Evolutionary conservation across 306 rosid species (phyloP), one percentile per base, ranked within the genome.

Genomic region (Vigna angularis): DNA sequence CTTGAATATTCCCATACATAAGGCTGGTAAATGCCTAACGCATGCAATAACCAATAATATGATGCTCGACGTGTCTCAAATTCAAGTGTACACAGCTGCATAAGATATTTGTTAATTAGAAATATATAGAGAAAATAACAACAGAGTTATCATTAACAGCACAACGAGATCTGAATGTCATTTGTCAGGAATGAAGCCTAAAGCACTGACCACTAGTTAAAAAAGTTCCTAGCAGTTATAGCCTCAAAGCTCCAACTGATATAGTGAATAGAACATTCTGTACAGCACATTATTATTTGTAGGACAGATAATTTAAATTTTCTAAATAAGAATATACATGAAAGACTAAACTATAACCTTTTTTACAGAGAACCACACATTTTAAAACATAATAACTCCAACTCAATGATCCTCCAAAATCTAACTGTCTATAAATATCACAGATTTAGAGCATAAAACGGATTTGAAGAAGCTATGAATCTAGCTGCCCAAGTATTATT

Each of bases 61-160:
- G 99, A 95, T 16, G 99, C 97, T 52, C 99, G 94, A 40, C 98
- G 99, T 56, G 99, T 96, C 91, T 96, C 99, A 84, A 96, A 96
- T 81, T 93, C 99, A 83, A 95, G 94, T 8, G 99, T 88, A 64
- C 99, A 96, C 17, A 93, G 83, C 99, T 96, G 91, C 89, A 86
- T 28, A 56, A 61, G 70, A 72, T 26, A 72, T 24, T 44, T 62
- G 70, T 42, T 59, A 48, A 73, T 66, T 66, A 61, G 71, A 38
- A 73, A 63, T 44, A 32, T 30, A 30, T 18, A 68, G 12, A 56
- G 3, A 11, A 32, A 40, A 70, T 53, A 70, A 69, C 36, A 82
- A 73, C 20, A 11, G 4, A 18, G 50, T 45, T 14, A 44, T 10
- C 36, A 40, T 10, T 18, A 47, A 72, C 20, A 71, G 73, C 78